Evolutionary conservation across 192 early-diverging fungal genomes (phyloP), one percentile per base, ranked within the genome.

Genomic region (Kappamyces sp.): DNA sequence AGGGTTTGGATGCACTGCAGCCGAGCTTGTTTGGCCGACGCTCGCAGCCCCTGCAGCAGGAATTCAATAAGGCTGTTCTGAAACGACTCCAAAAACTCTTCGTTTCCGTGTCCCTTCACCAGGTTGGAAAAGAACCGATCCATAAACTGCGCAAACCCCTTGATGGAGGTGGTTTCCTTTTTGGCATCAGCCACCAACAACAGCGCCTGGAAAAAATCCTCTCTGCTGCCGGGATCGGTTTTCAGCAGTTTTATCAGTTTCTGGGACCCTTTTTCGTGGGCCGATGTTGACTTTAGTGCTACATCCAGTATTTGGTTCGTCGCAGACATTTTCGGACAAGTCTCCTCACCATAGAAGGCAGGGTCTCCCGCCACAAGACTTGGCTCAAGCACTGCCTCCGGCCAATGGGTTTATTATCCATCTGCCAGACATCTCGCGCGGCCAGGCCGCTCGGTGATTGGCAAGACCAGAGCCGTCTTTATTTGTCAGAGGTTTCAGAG

Each of bases 1-100:
- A 91, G 76, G 4, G 90, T 67, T 68, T 93, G 86, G 60, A 84
- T 88, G 60, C 79, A 84, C 5, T 89, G 78, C 58, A 81, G 58
- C 8, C 90, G 80, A 3, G 88, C 83, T 5, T 66, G 67, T 61
- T 87, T 87, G 53, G 88, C 84, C 51, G 85, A 87, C 22, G 87
- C 86, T 14, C 75, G 73, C 61, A 89, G 80, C 4, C 90, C 90
- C 59, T 77, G 82, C 53, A 93, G 60, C 39, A 93, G 54, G 63
- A 91, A 78, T 50, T 63, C 71, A 66, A 91, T 74, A 15, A 93
- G 57, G 34, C 33, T 31, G 35, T 36, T 38, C 12, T 58, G 30
- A 9, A 58, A 38, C n/a, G 14, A 37, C 4, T 38, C 41, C 32
- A 58, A 34, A 33, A 8, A 40, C 3, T 14, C 31, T 38, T 58